Conservation (phyloP, 306 rosid species). For the Hippophae tibetana region DNA sequence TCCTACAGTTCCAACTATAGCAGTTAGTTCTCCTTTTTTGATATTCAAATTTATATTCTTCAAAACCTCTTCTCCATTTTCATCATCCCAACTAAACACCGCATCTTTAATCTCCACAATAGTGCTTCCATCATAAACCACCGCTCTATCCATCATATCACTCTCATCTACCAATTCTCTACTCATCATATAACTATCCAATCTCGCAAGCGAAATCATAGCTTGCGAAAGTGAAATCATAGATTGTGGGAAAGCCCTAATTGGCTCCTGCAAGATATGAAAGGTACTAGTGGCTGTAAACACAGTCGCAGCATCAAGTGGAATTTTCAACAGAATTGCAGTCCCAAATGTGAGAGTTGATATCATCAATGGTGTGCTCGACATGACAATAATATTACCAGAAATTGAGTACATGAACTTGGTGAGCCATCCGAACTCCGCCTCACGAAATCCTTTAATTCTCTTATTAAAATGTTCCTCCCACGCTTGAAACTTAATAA, state of each 20-base stretch:
- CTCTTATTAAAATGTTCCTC: conserved; percentile 79
- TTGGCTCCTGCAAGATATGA: conserved; percentile 84
- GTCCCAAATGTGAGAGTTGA: conserved; percentile 71
- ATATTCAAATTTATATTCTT: conserved; percentile 52
- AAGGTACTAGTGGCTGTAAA: conserved; percentile 81
- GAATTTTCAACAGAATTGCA: conserved; percentile 51
- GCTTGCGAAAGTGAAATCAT: conserved; percentile 91
- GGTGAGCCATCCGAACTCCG: conserved; percentile 69
- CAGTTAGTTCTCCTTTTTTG: conserved; percentile 63
- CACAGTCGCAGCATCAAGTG: conserved; percentile 77
- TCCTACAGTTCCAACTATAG: conserved; percentile 89
- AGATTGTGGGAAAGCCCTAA: conserved; percentile 82
- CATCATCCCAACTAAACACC: conserved; percentile 80
- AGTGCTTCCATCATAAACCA: conserved; percentile 31
- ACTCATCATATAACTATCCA: conserved; percentile 72
- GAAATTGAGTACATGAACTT: conserved; percentile 73
- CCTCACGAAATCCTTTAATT: conserved; percentile 41
- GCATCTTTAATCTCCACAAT: conserved; percentile 69
- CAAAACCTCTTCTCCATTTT: conserved; percentile 40
- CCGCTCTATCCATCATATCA: conserved; percentile 40
- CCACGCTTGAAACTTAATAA: conserved; percentile 97
- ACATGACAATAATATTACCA: conserved; percentile 48
- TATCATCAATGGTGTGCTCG: conserved; percentile 60
- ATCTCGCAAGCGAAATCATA: conserved; percentile 71
- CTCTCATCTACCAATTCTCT: conserved; percentile 44